Conservation (phyloP, 176 grass and related monocot genomes). For the Urochloa ruziziensis region DNA sequence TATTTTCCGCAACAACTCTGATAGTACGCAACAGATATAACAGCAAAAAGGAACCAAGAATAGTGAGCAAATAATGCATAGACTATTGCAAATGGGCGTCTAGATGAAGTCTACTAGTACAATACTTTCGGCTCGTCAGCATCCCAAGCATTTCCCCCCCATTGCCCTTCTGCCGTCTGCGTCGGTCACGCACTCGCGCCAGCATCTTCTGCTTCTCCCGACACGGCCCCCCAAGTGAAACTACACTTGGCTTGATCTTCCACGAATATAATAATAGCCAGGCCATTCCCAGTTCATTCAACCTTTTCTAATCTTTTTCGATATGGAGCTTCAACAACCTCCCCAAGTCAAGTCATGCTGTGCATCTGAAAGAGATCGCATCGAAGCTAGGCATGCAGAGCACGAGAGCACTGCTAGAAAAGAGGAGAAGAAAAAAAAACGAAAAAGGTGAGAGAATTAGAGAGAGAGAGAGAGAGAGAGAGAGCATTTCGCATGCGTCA, state of each 20-base stretch:
- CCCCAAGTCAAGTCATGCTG: background rate
- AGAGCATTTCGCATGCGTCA: constrained; percentile 25
- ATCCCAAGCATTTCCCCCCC: background rate
- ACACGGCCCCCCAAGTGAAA: constrained; percentile 17
- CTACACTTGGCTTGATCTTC: background rate
- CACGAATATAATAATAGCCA: background rate
- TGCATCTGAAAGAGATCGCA: background rate
- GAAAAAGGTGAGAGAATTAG: background rate
- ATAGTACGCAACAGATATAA: background rate
- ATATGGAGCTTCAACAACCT: background rate
- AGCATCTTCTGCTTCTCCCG: background rate
- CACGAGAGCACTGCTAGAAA: background rate
- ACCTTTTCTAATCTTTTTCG: background rate
- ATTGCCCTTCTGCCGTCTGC: background rate
- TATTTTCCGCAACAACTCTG: background rate
- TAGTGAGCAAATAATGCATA: background rate
- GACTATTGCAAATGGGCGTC: background rate
- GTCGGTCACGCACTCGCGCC: constrained; percentile 31
- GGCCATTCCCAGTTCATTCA: background rate
- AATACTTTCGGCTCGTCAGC: background rate
- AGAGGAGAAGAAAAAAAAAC: background rate
- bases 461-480: too few relatives aligned
- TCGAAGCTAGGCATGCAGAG: too few relatives aligned
- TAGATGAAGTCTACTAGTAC: background rate
- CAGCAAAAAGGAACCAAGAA: background rate